Conservation (phyloP, 1,284 basidiomycete genomes). For the Schizophyllum amplum region DNA sequence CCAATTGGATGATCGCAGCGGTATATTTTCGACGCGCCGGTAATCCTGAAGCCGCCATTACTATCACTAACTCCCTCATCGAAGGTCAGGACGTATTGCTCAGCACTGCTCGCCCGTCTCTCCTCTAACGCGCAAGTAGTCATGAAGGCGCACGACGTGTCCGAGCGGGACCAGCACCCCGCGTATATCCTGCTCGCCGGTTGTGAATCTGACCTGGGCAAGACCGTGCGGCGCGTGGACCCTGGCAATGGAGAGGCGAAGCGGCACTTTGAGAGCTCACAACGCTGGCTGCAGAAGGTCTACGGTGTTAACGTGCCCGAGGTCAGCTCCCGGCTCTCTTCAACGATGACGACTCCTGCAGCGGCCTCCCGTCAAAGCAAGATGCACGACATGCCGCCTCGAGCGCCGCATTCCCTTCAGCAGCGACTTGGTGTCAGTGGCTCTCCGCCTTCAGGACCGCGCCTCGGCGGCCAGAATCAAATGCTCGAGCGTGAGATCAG, state of each 20-base stretch:
- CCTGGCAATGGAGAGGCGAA: constrained; percentile 17
- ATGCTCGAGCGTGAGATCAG: constrained; percentile 34
- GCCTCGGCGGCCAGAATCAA: constrained; percentile 8
- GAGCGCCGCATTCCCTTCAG: constrained; percentile 5
- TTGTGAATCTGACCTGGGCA: constrained; percentile 42
- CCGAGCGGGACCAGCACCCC: constrained; percentile 34
- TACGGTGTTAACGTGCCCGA: constrained; percentile 27
- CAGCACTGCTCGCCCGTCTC: background rate
- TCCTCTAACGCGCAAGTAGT: constrained; percentile 21
- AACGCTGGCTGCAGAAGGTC: constrained; percentile 41
- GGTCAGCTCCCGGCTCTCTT: background rate
- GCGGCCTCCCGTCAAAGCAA: background rate
- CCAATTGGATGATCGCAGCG: constrained; percentile 47
- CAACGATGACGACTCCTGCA: background rate
- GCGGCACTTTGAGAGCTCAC: constrained; percentile 31
- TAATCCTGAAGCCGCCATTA: constrained; percentile 35
- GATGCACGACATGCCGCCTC: constrained; percentile 5
- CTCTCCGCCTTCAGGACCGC: constrained; percentile 2
- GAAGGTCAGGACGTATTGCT: constrained; percentile 27
- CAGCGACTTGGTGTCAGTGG: constrained; percentile 5
- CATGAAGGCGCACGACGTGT: constrained; percentile 28
- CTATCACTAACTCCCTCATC: constrained; percentile 37
- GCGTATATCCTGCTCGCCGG: constrained; percentile 44
- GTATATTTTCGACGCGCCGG: constrained; percentile 42
- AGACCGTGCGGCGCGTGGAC: constrained; percentile 18